Evolutionary conservation across 768 basidiomycete genomes (phyloP), one percentile per base, ranked within the genome.

Genomic region (Hericium alpestre): DNA sequence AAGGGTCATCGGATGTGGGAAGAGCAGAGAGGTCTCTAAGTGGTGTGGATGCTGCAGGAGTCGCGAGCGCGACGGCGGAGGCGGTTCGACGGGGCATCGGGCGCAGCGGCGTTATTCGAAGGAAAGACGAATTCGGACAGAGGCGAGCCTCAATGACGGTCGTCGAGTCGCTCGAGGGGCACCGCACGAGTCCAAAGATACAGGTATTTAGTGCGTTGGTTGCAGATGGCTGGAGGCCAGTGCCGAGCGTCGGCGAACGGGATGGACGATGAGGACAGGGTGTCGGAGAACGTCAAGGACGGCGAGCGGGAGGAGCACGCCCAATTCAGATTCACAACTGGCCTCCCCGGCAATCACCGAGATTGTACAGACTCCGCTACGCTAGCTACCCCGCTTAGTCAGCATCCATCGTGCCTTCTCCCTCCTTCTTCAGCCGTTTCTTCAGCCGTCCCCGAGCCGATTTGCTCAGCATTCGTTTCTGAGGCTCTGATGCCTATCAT

Each of bases 401-500:
- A n/a, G 43, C 43, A 32, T 32, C 8, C 32, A 32, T 32, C 32
- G 13, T 12, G 12, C n/a, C 43, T 18, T 25, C 49, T 10, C 27
- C 38, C 32, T 48, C 67, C 60, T 74, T 74, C 61, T 67, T 69
- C 57, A 62, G 59, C 66, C 69, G 69, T 63, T 75, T 80, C 65
- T 76, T 82, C 57, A 76, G 73, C 50, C 84, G 74, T 12, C 71
- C 70, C 65, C 79, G 81, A 0, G 84, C 81, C 2, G 80, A 74
- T 60, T 77, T 86, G 23, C 81, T 77, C 49, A 86, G 64, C 58
- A 74, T 77, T 16, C 85, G 79, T 18, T 69, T 66, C 12, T 64
- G 59, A 0, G 86, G 83, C 15, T 71, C 64, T 89, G 87, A 58
- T 81, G 76, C 51, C 87, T 88, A 67, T 2, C 20, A 22, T 2